phyloP scores from a whole-genome alignment of 164 flowering plant genomes.

The Chimonanthus praecox region DNA sequence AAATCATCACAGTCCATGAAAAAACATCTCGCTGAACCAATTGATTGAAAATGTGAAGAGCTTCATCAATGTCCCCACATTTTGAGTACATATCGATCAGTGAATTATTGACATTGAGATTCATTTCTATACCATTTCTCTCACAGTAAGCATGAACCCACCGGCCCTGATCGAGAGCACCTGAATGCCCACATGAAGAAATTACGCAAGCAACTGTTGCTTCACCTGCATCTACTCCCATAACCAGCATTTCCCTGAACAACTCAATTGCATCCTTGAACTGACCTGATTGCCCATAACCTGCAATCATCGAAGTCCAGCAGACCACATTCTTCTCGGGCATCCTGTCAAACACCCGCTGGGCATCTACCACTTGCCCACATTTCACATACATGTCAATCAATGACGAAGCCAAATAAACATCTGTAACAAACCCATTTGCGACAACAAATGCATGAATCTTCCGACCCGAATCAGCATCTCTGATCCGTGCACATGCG shows the following conservation, averaged over 20 bases:
- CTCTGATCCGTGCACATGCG: conserved; percentile 23
- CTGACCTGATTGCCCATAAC: conserved; percentile 21
- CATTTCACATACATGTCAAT: conserved; percentile 30
- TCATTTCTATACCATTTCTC: conserved; percentile 15
- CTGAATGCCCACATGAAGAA: conserved; percentile 28
- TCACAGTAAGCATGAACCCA: conserved; percentile 25
- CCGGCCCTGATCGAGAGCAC: conserved; percentile 26
- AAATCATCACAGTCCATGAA: conserved; percentile 32
- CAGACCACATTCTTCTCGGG: conserved; percentile 26
- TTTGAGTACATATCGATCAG: conserved; percentile 38
- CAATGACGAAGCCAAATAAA: conserved; percentile 19
- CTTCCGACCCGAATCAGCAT: conserved; percentile 19
- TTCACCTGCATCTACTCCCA: conserved; percentile 15
- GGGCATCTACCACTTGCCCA: conserved; percentile 18
- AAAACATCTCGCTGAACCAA: conserved; percentile 22
- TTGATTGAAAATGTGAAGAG: conserved; percentile 22
- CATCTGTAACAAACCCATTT: conserved; percentile 19
- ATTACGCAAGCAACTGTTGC: conserved; percentile 26
- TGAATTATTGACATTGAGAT: conserved; percentile 16
- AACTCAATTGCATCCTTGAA: conserved; percentile 23
- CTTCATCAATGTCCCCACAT: conserved; percentile 30
- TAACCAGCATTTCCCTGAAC: conserved; percentile 31
- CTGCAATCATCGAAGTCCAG: conserved; percentile 31
- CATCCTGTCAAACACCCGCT: conserved; percentile 19
- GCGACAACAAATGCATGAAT: conserved; percentile 19